Evolutionary conservation across 139 green algal genomes (phyloP).

Genomic region (Chlamydomonas schloesseri): DNA sequence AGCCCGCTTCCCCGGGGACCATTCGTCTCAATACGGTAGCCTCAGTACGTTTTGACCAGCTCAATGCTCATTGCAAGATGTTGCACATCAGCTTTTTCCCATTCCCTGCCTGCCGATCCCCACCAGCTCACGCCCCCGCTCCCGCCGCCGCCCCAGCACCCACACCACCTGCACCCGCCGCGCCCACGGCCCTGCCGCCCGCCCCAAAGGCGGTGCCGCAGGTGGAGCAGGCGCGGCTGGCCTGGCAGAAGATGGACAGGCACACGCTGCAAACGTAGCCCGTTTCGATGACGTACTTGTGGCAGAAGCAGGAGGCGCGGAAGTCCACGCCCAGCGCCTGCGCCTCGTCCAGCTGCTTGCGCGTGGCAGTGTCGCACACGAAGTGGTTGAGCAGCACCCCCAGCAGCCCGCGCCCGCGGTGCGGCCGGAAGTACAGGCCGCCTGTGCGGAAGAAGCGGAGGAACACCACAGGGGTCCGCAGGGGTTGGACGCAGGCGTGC

Average conservation of each 20-base stretch:
- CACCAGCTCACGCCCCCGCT: not conserved
- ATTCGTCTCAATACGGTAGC: too few species aligned
- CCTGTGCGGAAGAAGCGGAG: slow-evolving; percentile 7
- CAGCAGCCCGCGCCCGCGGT: slow-evolving; percentile 51
- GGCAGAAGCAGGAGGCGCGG: slow-evolving; percentile 87
- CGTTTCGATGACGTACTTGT: slow-evolving; percentile 78
- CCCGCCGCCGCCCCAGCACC: too few species aligned
- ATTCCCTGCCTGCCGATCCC: too few species aligned
- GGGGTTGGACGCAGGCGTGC: too few species aligned
- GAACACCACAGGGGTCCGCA: too few species aligned
- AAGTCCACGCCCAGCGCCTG: slow-evolving; percentile 78
- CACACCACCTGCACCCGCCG: not conserved
- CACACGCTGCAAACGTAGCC: slow-evolving; percentile 91
- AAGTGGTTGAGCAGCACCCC: slow-evolving; percentile 66
- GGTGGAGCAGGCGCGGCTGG: slow-evolving; percentile 18
- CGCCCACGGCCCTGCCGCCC: not conserved
- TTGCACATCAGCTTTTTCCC: too few species aligned
- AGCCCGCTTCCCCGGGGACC: too few species aligned
- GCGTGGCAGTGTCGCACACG: slow-evolving; percentile 57
- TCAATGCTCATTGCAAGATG: too few species aligned
- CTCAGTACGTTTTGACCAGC: too few species aligned
- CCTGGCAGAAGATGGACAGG: slow-evolving; percentile 88
- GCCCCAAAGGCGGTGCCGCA: slow-evolving; percentile 23
- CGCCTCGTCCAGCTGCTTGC: slow-evolving; percentile 59
- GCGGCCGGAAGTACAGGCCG: slow-evolving; percentile 67